Evolutionary conservation across 148 eudicot species (phyloP), one percentile per base, ranked within the genome.

Genomic region (Vaccinium darrowii): DNA sequence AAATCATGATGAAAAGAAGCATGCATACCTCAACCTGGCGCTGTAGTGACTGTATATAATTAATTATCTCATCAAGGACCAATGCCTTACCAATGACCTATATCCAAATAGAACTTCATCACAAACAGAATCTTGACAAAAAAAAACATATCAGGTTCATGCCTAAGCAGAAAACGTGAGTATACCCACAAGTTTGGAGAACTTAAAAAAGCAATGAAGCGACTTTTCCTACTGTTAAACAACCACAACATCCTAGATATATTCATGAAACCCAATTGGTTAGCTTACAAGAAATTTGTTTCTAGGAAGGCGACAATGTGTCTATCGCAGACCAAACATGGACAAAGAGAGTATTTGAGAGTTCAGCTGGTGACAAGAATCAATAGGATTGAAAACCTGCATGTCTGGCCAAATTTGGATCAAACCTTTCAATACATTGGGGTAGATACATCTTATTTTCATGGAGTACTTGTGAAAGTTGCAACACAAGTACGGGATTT

Each of bases 51-150:
- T 96, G 99, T 60, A 96, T 91, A 84, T 96, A 96, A 89, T 96
- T 96, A 79, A 94, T 96, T 77, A 94, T 96, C 89, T 96, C 99
- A 88, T 96, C 98, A 72, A 96, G 99, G 51, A 96, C 98, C 73
- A 92, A 85, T 84, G 98, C 95, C 89, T 96, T 96, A 58, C 98
- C 99, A 87, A 93, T 93, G 81, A 94, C 99, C 99, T 95, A 92
- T 80, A 86, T 27, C 63, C 90, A 86, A 79, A 87, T 33, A 54
- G 71, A 72, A 15, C 33, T 57, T 58, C 14, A 16, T 54, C 36
- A 52, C 2, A 27, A 33, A 21, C 13, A 73, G 39, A 63, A 53
- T 3, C 58, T 15, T 57, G 25, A 18, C 23, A 81, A 27, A 81
- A 33, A 27, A 78, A 30, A 18, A 72, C 8, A 63, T 56, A 19